phyloP scores from a whole-genome alignment of 768 basidiomycete species.

The Crassisporium funariophilum region DNA sequence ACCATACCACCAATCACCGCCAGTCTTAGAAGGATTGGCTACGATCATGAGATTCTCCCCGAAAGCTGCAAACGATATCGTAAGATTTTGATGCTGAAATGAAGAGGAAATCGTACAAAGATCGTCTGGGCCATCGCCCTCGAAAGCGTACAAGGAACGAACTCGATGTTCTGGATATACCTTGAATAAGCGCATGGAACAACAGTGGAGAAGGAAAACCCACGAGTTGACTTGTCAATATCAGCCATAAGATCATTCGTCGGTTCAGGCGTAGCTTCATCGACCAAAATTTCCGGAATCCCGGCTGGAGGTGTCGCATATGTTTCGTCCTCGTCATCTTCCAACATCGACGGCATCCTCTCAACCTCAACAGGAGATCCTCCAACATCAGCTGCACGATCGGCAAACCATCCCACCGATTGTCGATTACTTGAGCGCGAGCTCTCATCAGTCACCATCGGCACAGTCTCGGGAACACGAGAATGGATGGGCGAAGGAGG shows the following conservation, averaged over 20 bases:
- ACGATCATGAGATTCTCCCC: constrained; percentile 73
- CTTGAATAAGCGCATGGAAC: constrained; percentile 7
- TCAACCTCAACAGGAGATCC: constrained; percentile 30
- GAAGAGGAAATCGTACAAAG: constrained; percentile 58
- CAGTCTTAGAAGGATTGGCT: constrained; percentile 85
- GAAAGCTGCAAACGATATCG: constrained; percentile 59
- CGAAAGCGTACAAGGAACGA: constrained; percentile 81
- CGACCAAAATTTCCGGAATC: constrained; percentile 61
- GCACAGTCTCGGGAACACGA: constrained; percentile 30
- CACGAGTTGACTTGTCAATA: constrained; percentile 67
- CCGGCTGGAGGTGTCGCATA: constrained; percentile 22
- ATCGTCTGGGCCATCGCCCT: constrained; percentile 87
- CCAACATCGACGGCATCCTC: constrained; percentile 55
- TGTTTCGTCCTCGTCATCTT: constrained; percentile 50
- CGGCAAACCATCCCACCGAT: constrained; percentile 90
- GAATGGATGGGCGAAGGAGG: constrained; percentile 35
- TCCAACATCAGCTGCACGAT: constrained; percentile 75
- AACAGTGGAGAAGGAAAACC: constrained; percentile 22
- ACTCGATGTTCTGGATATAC: constrained; percentile 62
- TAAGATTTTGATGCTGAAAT: constrained; percentile 5
- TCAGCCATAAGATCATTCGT: constrained; percentile 63
- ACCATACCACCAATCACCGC: constrained; percentile 94
- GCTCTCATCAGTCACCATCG: constrained; percentile 24
- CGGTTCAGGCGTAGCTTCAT: constrained; percentile 43
- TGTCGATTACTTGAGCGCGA: constrained; percentile 57